Evolutionary conservation across 2,329 filamentous ascomycete species (phyloP), one percentile per base, ranked within the genome.

Genomic region (Hymenoscyphus occultus): DNA sequence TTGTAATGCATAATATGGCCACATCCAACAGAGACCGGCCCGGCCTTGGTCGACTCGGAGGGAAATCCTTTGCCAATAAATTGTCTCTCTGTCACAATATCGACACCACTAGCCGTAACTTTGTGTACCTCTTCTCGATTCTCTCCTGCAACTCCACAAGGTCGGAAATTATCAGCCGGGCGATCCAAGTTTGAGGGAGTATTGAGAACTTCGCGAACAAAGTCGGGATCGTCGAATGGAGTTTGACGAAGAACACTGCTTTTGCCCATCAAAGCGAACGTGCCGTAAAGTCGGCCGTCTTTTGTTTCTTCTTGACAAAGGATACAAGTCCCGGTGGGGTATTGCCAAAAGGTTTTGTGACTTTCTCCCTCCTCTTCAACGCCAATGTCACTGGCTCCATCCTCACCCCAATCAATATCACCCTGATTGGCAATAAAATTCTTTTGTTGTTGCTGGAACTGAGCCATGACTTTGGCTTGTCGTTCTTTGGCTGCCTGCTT

Each of bases 1-100:
- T 86, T 88, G 76, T 91, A 98, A 77, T 99, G 95, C 95, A 99
- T 99, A 74, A 99, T 96, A 76, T 99, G 95, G 2, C 95, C 95
- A 77, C 95, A 99, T 10, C 94, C 92, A 42, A 91, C 91, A 12
- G 93, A 91, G 1, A 98, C 90, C 0, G 94, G 91, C 0, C 93
- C 95, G 19, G 85, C 82, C 35, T 84, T 82, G 40, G 87, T 87
- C 51, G 87, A 82, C 10, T 84, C 81, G 6, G 87, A 82, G 2
- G 92, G 90, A 74, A 96, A 99, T 0, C 95, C 95, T 77, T 93
- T 96, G 39, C 94, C 93, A 59, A 99, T 85, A 5, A 88, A 88
- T 77, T 96, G 90, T 59, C 90, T 86, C 76, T 96, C 92, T 4
- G 86, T 85, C 42, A 86, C 81, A 59, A 94, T 87, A 48, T 86